Conservation (phyloP, 352 stramenopile species). For the Phytophthora agathidicida region DNA sequence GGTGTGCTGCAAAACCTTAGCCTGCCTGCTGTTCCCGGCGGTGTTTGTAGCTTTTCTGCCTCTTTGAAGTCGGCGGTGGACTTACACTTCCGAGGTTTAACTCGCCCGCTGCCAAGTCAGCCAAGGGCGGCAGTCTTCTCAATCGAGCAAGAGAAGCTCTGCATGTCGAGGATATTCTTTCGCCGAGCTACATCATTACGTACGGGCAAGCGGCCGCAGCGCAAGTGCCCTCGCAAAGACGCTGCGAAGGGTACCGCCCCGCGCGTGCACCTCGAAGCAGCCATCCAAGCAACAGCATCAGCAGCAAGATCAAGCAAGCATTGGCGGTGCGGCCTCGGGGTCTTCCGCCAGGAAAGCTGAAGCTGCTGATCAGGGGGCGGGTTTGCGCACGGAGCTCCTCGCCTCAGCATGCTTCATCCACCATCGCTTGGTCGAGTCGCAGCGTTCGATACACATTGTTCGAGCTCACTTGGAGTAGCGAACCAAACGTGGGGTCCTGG, state of each 20-base stretch:
- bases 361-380: neutral
- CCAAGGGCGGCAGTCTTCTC: neutral
- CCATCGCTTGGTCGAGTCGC: neutral
- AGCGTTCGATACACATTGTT: neutral
- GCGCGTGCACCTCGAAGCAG: conserved; percentile 24
- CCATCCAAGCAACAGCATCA: conserved; percentile 21
- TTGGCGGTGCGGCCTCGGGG: conserved; percentile 4
- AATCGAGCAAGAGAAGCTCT: neutral
- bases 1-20: too few species aligned
- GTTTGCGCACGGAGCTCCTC: conserved; percentile 7
- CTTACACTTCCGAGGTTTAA: too few species aligned
- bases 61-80: neutral
- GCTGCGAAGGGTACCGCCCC: conserved; percentile 14
- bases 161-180: conserved; percentile 4
- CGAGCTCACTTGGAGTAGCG: neutral
- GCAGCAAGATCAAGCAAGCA: conserved; percentile 5
- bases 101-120: neutral
- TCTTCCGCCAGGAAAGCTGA: conserved; percentile 3
- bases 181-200: neutral
- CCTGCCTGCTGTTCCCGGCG: conserved; percentile 2
- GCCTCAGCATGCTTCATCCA: conserved; percentile 1
- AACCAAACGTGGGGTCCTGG: conserved; percentile 1
- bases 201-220: conserved; percentile 20
- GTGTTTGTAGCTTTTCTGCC: conserved; percentile 1
- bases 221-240: conserved; percentile 22